Evolutionary conservation across 1,284 basidiomycete genomes (phyloP).

Genomic region (Cryptococcus maquisensis): DNA sequence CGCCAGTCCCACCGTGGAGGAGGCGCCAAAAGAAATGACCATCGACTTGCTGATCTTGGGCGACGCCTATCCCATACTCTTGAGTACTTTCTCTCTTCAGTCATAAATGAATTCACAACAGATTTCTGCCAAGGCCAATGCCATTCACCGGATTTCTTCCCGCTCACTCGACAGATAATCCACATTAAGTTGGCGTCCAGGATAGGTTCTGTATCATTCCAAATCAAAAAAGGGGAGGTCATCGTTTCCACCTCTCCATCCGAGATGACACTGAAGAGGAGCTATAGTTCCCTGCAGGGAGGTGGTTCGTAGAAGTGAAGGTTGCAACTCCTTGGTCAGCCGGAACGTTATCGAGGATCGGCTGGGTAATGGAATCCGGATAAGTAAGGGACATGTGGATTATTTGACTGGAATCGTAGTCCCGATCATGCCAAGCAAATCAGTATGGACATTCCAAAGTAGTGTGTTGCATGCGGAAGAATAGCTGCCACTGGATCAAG

Average conservation of each 20-base stretch:
- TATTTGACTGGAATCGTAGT: not conserved
- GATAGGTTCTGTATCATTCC: not conserved
- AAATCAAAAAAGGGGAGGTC: not conserved
- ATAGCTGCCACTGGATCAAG: slow-evolving; percentile 36
- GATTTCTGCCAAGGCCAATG: no score
- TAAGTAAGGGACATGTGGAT: not conserved
- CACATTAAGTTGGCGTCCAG: not conserved
- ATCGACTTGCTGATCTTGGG: no score
- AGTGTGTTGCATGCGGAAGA: not conserved
- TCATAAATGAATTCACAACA: no score
- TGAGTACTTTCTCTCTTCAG: no score
- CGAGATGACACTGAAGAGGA: not conserved
- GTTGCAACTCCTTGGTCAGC: not conserved
- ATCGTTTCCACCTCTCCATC: not conserved
- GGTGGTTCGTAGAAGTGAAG: not conserved
- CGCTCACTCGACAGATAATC: no score
- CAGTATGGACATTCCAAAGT: not conserved
- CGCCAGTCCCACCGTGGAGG: no score
- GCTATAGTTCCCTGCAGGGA: not conserved
- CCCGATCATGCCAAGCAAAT: not conserved
- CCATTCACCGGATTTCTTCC: no score
- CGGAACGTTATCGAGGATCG: not conserved
- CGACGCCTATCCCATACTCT: no score
- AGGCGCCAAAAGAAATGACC: no score
- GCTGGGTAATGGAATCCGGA: not conserved